phyloP scores from a whole-genome alignment of 2,329 filamentous ascomycete genomes.

The Alternaria postmessia region DNA sequence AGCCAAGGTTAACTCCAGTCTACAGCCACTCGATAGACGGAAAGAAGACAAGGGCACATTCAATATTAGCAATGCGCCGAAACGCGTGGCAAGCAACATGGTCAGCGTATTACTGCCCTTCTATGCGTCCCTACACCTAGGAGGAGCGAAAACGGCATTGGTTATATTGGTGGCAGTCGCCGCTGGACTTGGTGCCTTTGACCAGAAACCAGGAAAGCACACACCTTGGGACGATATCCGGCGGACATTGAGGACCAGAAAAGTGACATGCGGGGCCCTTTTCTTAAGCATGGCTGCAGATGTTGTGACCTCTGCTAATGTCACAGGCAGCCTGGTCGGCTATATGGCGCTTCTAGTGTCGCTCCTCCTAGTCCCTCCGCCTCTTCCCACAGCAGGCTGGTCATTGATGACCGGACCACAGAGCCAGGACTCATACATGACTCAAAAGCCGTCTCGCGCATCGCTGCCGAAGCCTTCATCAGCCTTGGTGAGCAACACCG shows the following conservation, averaged over 20 bases:
- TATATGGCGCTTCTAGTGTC: conserved; percentile 58
- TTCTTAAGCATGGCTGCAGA: conserved; percentile 47
- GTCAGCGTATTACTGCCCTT: conserved; percentile 61
- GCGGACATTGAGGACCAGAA: conserved; percentile 48
- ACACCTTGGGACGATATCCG: conserved; percentile 42
- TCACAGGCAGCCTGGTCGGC: conserved; percentile 50
- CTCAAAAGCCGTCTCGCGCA: conserved; percentile 29
- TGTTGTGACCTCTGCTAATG: conserved; percentile 32
- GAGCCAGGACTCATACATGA: conserved; percentile 32
- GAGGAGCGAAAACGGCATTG: conserved; percentile 63
- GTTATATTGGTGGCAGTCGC: conserved; percentile 58
- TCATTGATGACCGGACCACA: conserved; percentile 38
- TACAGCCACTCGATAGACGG: conserved; percentile 47
- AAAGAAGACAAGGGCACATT: conserved; percentile 36
- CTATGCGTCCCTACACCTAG: conserved; percentile 64
- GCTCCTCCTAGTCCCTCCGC: conserved; percentile 59
- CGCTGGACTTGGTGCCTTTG: conserved; percentile 53
- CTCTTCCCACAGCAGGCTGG: conserved; percentile 52
- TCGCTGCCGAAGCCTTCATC: conserved; percentile 46
- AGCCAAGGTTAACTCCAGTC: conserved; percentile 42
- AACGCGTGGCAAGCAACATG: conserved; percentile 45
- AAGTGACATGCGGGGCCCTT: conserved; percentile 48
- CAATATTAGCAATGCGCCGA: conserved; percentile 18
- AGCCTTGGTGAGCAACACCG: conserved; percentile 47
- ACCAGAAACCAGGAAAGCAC: conserved; percentile 45